A percentile compares a stretch with the other conserved stretches of the same genome.
Conservation (phyloP, 306 rosid genomes). For the Vigna nakashimae region DNA sequence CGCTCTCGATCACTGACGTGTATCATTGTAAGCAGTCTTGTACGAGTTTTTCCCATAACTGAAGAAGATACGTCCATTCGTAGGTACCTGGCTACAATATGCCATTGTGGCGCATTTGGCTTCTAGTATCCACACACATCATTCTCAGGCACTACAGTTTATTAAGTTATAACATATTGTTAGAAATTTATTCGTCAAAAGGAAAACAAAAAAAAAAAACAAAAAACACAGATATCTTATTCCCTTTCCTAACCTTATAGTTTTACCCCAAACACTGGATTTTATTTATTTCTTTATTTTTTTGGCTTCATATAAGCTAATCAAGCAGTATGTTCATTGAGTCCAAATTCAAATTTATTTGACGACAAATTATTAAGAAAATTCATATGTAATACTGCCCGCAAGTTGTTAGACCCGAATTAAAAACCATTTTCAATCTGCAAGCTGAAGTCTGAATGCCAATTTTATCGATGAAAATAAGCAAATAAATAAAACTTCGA, state of each 20-base stretch:
- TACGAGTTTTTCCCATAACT: slow-evolving; percentile 32
- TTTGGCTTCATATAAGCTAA: not conserved
- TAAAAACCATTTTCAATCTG: not conserved
- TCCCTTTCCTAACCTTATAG: slow-evolving; percentile 41
- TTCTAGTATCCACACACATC: slow-evolving; percentile 23
- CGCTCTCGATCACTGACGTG: slow-evolving; percentile 61
- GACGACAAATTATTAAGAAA: not conserved
- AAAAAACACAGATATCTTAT: not conserved
- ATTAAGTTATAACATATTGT: slow-evolving; percentile 38
- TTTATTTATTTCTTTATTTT: not conserved
- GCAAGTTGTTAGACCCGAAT: not conserved
- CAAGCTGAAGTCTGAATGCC: not conserved
- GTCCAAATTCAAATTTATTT: slow-evolving; percentile 19
- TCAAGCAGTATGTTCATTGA: slow-evolving; percentile 5
- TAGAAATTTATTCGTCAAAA: slow-evolving; percentile 30
- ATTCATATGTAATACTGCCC: not conserved
- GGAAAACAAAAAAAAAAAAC: not conserved
- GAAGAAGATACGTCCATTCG: slow-evolving; percentile 10
- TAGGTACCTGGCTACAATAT: slow-evolving; percentile 15
- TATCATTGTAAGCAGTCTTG: slow-evolving; percentile 31
- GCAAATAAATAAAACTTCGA: not conserved
- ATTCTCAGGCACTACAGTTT: slow-evolving; percentile 42
- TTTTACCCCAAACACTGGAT: not conserved
- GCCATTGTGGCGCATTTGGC: slow-evolving; percentile 8
- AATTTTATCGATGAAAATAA: not conserved